Evolutionary conservation across 2,329 filamentous ascomycete genomes (phyloP), one percentile per base, ranked within the genome.

Genomic region (Fusarium protoensiforme): DNA sequence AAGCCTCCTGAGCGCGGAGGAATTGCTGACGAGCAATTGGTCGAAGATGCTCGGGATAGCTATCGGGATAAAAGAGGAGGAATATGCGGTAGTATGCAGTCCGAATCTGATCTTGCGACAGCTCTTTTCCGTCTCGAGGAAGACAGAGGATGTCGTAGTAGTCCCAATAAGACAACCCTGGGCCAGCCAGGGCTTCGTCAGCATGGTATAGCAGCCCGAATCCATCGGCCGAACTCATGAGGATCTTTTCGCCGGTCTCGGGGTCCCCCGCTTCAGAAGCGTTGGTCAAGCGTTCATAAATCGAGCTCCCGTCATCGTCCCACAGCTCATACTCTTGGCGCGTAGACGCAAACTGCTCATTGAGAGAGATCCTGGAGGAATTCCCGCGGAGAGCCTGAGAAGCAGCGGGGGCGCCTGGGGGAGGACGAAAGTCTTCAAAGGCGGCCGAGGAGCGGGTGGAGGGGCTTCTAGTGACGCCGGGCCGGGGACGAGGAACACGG

Each of bases 291-390:
- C 79, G 79, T 29, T 85, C 84, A 63, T 83, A 78, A 48, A 86
- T 77, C 20, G 85, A 86, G 43, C 84, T 85, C 22, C 80, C 82
- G 69, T 87, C 86, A 73, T 87, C 86, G 64, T 85, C 85, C 72
- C 81, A 85, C 60, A 87, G 85, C 56, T 86, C 85, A 58, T 83
- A 84, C 67, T 87, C 85, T 56, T 80, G 81, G 35, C 84, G 79
- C 7, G 86, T 87, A 38, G 84, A 78, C 22, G 86, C 85, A 65
- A 87, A 87, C 64, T 87, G 85, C 51, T 87, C 84, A 53, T 82
- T 83, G 54, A 87, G 79, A 4, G 86, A 87, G 78, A 83, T 85
- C 53, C 85, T 83, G 29, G 85, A 87, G 14, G 80, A 80, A n/a
- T 78, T 78, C 33, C 82, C 80, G 31, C 82, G 80, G 48, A 83